These are phyloP conservation scores for Fomitiporia mediterranea DNA, from an alignment of 1,284 basidiomycete genomes.

Conservation along the genomic window DNA sequence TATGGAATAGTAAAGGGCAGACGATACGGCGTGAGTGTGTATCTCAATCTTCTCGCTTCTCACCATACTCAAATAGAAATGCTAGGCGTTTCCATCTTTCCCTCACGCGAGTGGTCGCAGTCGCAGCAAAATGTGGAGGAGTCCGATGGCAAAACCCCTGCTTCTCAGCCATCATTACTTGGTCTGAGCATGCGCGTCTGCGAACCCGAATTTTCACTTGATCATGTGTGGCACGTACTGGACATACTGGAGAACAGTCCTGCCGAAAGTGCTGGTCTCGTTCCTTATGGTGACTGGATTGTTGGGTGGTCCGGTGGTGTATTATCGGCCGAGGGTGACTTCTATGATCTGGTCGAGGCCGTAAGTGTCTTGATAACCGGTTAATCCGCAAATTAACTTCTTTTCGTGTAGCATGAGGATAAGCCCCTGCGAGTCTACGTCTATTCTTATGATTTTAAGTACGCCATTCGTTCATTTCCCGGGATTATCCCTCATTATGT, in stretches of 20 bases:
- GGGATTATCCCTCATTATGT: slow-evolving; percentile 23
- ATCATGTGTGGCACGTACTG: slow-evolving; percentile 97
- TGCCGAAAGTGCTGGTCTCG: slow-evolving; percentile 84
- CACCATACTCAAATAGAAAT: slow-evolving; percentile 11
- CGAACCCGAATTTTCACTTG: slow-evolving; percentile 79
- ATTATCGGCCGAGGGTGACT: slow-evolving; percentile 89
- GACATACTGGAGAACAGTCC: slow-evolving; percentile 96
- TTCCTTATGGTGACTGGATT: slow-evolving; percentile 87
- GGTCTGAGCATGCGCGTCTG: slow-evolving; percentile 92
- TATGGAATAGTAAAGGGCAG: slow-evolving; percentile 90
- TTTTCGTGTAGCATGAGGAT: slow-evolving; percentile 70
- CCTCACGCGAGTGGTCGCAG: slow-evolving; percentile 78
- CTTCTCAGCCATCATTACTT: slow-evolving; percentile 70
- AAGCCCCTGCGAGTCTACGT: slow-evolving; percentile 92
- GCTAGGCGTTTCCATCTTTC: slow-evolving; percentile 78
- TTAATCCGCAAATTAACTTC: slow-evolving; percentile 19
- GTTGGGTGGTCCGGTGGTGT: slow-evolving; percentile 95
- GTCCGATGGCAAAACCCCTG: neutral
- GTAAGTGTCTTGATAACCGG: slow-evolving; percentile 41
- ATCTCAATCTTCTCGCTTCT: neutral
- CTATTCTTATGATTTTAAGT: slow-evolving; percentile 98
- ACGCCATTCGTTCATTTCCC: slow-evolving; percentile 32
- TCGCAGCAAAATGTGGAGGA: neutral
- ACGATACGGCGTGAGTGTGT: slow-evolving; percentile 68
- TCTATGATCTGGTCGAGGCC: slow-evolving; percentile 93